A percentile compares a stretch with the other conserved stretches of the same genome.
Conservation (phyloP, 2,329 filamentous ascomycete species). For the Periconia sp. region DNA sequence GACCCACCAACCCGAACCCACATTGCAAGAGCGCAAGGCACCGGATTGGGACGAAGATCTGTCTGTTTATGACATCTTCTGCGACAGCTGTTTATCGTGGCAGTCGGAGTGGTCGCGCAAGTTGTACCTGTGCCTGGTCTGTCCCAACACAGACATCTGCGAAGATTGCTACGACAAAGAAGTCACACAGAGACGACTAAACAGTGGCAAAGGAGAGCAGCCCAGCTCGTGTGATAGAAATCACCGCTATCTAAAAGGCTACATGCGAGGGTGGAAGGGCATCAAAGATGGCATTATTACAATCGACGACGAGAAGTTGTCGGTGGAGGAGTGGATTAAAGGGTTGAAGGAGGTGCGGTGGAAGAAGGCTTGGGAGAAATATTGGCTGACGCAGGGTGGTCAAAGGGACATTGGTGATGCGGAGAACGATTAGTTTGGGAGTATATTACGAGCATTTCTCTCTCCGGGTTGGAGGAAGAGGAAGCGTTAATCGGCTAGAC, state of each 20-base stretch:
- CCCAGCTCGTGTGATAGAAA: slow-evolving; percentile 13
- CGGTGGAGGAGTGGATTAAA: slow-evolving; percentile 22
- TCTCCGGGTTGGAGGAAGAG: too few species aligned
- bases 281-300: slow-evolving; percentile 20
- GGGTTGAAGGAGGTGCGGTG: slow-evolving; percentile 23
- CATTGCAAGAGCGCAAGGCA: too few species aligned
- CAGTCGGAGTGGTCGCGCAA: slow-evolving; percentile 7
- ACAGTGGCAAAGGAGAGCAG: too few species aligned
- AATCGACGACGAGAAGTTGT: slow-evolving; percentile 11
- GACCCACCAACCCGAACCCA: too few species aligned
- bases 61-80: too few species aligned
- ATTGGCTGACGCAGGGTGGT: slow-evolving; percentile 20
- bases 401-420: slow-evolving; percentile 20
- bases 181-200: slow-evolving; percentile 10
- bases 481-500: too few species aligned
- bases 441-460: too few species aligned
- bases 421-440: too few species aligned
- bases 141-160: slow-evolving; percentile 19
- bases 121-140: slow-evolving; percentile 21
- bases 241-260: slow-evolving; percentile 22
- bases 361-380: slow-evolving; percentile 24
- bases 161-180: slow-evolving; percentile 12
- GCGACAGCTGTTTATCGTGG: slow-evolving; percentile 10
- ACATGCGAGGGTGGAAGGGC: slow-evolving; percentile 22
- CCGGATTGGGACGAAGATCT: too few species aligned